Conservation (phyloP, 1,284 basidiomycete species). For the Mycena citricolor region DNA sequence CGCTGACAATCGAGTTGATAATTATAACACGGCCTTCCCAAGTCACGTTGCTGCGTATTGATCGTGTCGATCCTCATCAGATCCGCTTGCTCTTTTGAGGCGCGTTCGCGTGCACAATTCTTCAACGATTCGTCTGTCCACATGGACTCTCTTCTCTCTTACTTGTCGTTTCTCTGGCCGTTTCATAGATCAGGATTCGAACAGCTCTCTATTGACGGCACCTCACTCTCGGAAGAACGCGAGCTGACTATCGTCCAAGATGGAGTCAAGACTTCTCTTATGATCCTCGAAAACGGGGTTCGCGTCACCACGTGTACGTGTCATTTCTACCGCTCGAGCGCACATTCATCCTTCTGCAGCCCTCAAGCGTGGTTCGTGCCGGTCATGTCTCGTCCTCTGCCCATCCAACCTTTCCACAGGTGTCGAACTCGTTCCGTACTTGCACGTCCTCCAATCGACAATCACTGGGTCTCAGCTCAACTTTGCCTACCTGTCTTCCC, state of each 20-base stretch:
- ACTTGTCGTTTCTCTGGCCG: conserved; percentile 11
- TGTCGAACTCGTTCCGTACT: conserved; percentile 15
- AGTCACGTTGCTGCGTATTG: no score
- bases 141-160: conserved; percentile 17
- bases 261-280: conserved; percentile 8
- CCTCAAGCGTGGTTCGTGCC: conserved; percentile 3
- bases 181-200: conserved; percentile 11
- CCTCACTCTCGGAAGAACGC: conserved; percentile 1
- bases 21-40: no score
- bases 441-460: conserved; percentile 11
- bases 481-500: conserved; percentile 21
- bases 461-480: conserved; percentile 12
- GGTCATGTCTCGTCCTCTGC: neutral
- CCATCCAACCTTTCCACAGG: neutral
- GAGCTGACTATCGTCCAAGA: conserved; percentile 12
- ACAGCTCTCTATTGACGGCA: conserved; percentile 8
- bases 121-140: no score
- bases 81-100: no score
- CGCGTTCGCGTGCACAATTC: no score
- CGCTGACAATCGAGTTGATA: no score
- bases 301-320: conserved; percentile 7
- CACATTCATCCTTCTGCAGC: conserved; percentile 1
- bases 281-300: conserved; percentile 13
- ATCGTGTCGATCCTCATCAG: no score
- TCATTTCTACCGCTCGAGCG: neutral